These are phyloP conservation scores for Lentinula guzmanii DNA, from an alignment of 768 basidiomycete species.

Conservation along the genomic window DNA sequence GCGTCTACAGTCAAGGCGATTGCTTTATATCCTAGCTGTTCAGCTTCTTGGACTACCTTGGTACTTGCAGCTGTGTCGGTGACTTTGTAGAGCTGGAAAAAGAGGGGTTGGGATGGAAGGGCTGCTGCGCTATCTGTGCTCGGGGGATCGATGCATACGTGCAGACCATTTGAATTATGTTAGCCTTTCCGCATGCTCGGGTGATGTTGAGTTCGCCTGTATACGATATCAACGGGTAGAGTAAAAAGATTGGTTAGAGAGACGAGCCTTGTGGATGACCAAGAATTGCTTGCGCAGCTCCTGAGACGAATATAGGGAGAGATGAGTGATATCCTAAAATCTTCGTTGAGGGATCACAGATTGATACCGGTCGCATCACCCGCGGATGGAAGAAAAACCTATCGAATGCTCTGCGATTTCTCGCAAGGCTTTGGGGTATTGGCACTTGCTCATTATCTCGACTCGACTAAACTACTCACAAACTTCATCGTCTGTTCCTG, in stretches of 20 bases:
- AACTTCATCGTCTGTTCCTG: slow-evolving; percentile 81
- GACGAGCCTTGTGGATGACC: slow-evolving; percentile 61
- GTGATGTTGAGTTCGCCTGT: slow-evolving; percentile 83
- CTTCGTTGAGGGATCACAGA: slow-evolving; percentile 63
- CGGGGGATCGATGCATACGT: slow-evolving; percentile 69
- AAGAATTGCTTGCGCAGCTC: slow-evolving; percentile 77
- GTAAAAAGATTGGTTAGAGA: not conserved
- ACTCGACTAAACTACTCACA: slow-evolving; percentile 35
- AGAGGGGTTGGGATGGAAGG: slow-evolving; percentile 52
- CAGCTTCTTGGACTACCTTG: slow-evolving; percentile 66
- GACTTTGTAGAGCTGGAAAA: slow-evolving; percentile 88
- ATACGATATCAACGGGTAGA: not conserved
- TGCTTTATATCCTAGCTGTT: slow-evolving; percentile 73
- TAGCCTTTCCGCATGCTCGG: slow-evolving; percentile 53
- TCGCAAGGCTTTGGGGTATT: slow-evolving; percentile 33
- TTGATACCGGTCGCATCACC: slow-evolving; percentile 62
- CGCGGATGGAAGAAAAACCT: slow-evolving; percentile 86
- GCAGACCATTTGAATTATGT: slow-evolving; percentile 83
- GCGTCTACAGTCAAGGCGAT: slow-evolving; percentile 93
- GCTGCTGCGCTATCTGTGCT: slow-evolving; percentile 55
- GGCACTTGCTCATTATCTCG: too few relatives aligned
- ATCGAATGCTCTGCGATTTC: slow-evolving; percentile 74
- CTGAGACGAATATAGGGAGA: slow-evolving; percentile 80
- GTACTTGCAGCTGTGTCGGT: slow-evolving; percentile 59
- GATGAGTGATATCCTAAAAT: slow-evolving; percentile 69